These are phyloP conservation scores for Linnemannia exigua DNA, from an alignment of 192 early-diverging fungal species.

Conservation along the genomic window DNA sequence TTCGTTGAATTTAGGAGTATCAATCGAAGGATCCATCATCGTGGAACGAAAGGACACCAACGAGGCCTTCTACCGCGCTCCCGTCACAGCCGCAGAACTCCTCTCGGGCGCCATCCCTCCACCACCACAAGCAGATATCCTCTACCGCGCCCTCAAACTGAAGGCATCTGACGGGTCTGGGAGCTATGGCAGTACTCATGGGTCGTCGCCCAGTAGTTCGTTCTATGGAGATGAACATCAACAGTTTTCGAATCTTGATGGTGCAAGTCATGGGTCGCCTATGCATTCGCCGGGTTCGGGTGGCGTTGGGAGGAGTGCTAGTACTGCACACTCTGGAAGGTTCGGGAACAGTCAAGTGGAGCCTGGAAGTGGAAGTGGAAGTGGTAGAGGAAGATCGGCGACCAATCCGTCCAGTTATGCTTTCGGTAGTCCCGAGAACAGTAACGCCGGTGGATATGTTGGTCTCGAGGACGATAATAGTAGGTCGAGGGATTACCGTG, in stretches of 20 bases:
- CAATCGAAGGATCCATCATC: conserved; percentile 81
- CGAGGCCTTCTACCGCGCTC: conserved; percentile 79
- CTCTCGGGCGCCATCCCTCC: conserved; percentile 77
- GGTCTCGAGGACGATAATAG: neutral
- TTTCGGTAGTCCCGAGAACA: neutral
- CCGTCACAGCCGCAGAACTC: conserved; percentile 83
- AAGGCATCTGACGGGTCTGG: conserved; percentile 6
- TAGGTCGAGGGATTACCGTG: neutral
- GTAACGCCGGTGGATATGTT: neutral
- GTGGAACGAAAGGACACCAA: conserved; percentile 87
- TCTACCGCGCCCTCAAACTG: conserved; percentile 81
- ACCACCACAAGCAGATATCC: conserved; percentile 81
- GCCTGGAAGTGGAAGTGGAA: neutral
- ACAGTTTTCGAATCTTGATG: neutral
- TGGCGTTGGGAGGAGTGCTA: neutral
- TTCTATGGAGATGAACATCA: neutral
- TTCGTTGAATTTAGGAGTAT: conserved; percentile 50
- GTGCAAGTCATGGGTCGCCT: neutral
- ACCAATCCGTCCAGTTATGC: neutral
- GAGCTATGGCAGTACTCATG: neutral
- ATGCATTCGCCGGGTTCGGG: neutral
- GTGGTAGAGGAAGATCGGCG: neutral
- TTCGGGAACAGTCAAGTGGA: neutral
- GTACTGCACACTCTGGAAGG: neutral
- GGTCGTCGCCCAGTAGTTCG: neutral